These are phyloP conservation scores for Thermomucor indicae-seudaticae DNA, from an alignment of 371 early-diverging fungal genomes.

Conservation along the genomic window DNA sequence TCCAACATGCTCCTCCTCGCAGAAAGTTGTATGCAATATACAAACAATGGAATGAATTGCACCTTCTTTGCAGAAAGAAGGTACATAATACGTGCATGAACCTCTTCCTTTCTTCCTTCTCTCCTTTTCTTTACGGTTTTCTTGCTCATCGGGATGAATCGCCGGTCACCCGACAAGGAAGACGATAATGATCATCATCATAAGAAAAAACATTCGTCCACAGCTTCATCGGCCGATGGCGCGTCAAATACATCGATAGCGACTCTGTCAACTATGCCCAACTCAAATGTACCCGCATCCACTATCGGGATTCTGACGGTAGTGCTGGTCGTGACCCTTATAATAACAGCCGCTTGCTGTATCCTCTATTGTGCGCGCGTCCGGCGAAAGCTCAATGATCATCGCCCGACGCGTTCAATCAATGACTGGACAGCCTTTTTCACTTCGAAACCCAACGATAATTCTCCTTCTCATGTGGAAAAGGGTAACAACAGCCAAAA, in stretches of 20 bases:
- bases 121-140: too few relatives aligned
- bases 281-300: slow-evolving; percentile 1
- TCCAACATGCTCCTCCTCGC: too few relatives aligned
- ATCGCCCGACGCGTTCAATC: slow-evolving; percentile 2
- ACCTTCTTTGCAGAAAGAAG: too few relatives aligned
- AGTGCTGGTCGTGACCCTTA: slow-evolving; percentile 3
- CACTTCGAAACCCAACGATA: background rate
- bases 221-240: background rate
- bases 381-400: slow-evolving; percentile 4
- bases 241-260: background rate
- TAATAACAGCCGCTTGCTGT: background rate
- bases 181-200: background rate
- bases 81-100: too few relatives aligned
- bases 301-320: slow-evolving; percentile 1
- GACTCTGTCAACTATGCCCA: background rate
- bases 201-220: background rate
- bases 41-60: too few relatives aligned
- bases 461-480: too few relatives aligned
- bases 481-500: background rate
- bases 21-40: too few relatives aligned
- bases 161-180: too few relatives aligned
- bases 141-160: too few relatives aligned
- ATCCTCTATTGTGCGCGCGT: slow-evolving; percentile 7
- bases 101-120: too few relatives aligned
- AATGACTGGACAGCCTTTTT: slow-evolving; percentile 8